Evolutionary conservation across 768 basidiomycete species (phyloP).

Genomic region (Hericium erinaceus): DNA sequence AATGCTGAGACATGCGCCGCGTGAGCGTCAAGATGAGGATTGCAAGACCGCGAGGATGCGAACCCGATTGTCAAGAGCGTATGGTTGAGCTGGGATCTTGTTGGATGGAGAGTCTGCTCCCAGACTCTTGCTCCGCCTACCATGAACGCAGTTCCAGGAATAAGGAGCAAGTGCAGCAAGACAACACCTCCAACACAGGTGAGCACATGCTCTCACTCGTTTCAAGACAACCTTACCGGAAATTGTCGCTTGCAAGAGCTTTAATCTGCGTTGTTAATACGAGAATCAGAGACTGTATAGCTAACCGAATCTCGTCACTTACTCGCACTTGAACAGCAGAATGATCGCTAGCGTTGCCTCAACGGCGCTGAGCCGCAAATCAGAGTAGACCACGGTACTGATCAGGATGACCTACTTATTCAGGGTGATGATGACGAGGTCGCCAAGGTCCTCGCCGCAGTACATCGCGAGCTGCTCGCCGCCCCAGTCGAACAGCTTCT

Average conservation of each 20-base stretch:
- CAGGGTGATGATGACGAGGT: slow-evolving; percentile 53
- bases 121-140: slow-evolving; percentile 59
- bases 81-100: slow-evolving; percentile 58
- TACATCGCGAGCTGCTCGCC: slow-evolving; percentile 49
- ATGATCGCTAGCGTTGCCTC: slow-evolving; percentile 68
- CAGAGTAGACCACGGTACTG: not conserved
- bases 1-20: slow-evolving; percentile 31
- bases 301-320: slow-evolving; percentile 19
- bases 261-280: slow-evolving; percentile 30
- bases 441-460: slow-evolving; percentile 48
- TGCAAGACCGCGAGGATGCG: slow-evolving; percentile 10
- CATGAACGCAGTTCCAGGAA: slow-evolving; percentile 65
- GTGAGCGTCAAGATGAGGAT: not conserved
- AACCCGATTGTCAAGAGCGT: slow-evolving; percentile 61
- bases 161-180: slow-evolving; percentile 60
- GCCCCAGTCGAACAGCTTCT: slow-evolving; percentile 58
- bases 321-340: slow-evolving; percentile 64
- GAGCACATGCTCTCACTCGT: not conserved
- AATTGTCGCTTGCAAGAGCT: slow-evolving; percentile 60
- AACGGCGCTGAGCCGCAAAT: slow-evolving; percentile 36
- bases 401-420: slow-evolving; percentile 42
- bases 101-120: slow-evolving; percentile 61
- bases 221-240: slow-evolving; percentile 32
- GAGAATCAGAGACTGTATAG: no score
- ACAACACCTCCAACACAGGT: slow-evolving; percentile 42